Base-by-base conservation (phyloP, 2,329 filamentous ascomycete species). In the Paracoccidioides lutzii region DNA sequence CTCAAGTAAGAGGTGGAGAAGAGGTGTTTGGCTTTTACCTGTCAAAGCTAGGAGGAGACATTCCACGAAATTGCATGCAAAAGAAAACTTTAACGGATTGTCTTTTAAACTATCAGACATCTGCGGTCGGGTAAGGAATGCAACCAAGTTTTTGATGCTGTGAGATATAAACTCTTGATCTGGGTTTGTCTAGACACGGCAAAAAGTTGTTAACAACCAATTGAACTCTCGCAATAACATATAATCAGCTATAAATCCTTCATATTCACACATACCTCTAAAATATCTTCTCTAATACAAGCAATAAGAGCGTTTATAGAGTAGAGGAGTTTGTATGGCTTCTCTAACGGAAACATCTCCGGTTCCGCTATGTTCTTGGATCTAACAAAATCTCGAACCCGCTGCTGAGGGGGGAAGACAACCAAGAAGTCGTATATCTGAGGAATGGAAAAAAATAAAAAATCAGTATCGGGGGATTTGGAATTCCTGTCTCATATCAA, bases 271-370 rank as follows among this genome's bases (percentile, higher is more conserved):
- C 57, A 54, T 58, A 66, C 69, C 58, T 73, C 69, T 15, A 70
- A 61, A 6, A 63, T 71, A 65, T 73, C 72, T 59, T 70, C 70
- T 32, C 75, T 71, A 42, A 89, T 75, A 65, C 83, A 85, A 55
- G 82, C 78, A 28, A 76, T 73, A 42, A 95, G 74, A 0, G 83
- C 81, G 64, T 85, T 78, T 0, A 89, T 71, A 2, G 85, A 84
- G 66, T 90, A 94, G 0, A 90, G 75, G 1, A 82, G 82, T 62
- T 85, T 86, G 73, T 83, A 90, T 1, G 85, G 84, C 57, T 85
- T 82, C 0, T 79, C 78, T 1, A 80, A 69, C 5, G 86, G 84
- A 58, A 93, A 90, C 1, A 90, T 72, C 9, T 84, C 78, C 9
- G 72, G 69, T 57, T 83, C 79, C 0, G 78, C 73, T n/a, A 74